Percentiles rank a stretch among this genome's conserved stretches.
Conservation (phyloP, 345 rosid species). For the Aethionema arabicum region DNA sequence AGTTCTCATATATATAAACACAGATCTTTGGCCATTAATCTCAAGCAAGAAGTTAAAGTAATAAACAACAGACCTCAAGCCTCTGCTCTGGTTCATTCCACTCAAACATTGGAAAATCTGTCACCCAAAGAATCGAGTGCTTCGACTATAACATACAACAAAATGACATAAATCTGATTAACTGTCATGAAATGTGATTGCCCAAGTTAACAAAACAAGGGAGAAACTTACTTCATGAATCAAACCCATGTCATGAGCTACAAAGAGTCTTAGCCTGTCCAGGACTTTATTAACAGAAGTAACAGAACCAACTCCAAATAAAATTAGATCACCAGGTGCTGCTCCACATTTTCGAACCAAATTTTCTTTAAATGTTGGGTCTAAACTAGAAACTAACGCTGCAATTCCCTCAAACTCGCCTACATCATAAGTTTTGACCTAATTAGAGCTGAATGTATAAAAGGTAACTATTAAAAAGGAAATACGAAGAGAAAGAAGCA, state of each 20-base stretch:
- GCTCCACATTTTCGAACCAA: constrained; percentile 66
- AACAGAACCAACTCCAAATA: constrained; percentile 84
- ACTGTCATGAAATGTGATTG: constrained; percentile 2
- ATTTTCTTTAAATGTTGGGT: constrained; percentile 44
- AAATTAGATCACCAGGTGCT: constrained; percentile 75
- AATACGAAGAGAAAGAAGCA: not conserved
- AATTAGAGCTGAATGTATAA: constrained; percentile 3
- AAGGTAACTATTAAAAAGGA: constrained; percentile 7
- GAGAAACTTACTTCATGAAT: constrained; percentile 65
- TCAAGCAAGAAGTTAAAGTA: constrained; percentile 17
- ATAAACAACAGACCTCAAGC: constrained; percentile 65
- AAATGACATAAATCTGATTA: constrained; percentile 20
- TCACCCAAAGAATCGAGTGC: constrained; percentile 92
- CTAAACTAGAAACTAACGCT: constrained; percentile 74
- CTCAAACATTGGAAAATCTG: constrained; percentile 97
- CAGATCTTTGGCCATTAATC: constrained; percentile 7
- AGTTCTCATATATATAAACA: constrained; percentile 18
- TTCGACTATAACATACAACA: constrained; percentile 51
- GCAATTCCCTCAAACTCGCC: constrained; percentile 74
- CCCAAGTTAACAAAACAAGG: constrained; percentile 12
- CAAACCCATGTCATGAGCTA: constrained; percentile 73
- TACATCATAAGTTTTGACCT: constrained; percentile 23
- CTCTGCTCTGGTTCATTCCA: constrained; percentile 89
- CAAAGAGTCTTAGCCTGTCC: constrained; percentile 67
- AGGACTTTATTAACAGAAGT: constrained; percentile 74